Evolutionary conservation across 768 basidiomycete genomes (phyloP).

Genomic region (Ramaria sp.): DNA sequence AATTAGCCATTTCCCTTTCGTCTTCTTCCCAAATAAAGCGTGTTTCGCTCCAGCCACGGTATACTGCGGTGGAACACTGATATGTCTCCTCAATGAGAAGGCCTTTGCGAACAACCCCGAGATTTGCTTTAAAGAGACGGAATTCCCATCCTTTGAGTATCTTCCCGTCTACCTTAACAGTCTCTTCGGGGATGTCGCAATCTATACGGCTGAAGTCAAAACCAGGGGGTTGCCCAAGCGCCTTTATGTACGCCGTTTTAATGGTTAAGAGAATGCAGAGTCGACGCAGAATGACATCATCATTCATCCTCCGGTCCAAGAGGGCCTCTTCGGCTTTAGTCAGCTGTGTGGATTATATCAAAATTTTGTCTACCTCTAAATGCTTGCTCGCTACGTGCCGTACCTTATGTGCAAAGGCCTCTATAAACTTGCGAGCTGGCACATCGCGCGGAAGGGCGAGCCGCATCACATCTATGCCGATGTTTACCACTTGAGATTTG

Average conservation of each 20-base stretch:
- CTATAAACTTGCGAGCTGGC: conserved; percentile 18
- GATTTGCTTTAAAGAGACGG: conserved; percentile 61
- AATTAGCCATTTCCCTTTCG: conserved; percentile 54
- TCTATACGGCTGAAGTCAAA: conserved; percentile 78
- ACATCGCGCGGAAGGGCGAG: conserved; percentile 49
- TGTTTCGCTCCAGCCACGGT: conserved; percentile 51
- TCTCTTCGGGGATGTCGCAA: conserved; percentile 59
- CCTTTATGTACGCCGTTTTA: conserved; percentile 75
- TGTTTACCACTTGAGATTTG: conserved; percentile 65
- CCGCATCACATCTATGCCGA: conserved; percentile 71
- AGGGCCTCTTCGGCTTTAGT: conserved; percentile 42
- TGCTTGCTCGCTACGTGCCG: too few species aligned
- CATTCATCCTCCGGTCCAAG: conserved; percentile 38
- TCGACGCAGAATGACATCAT: conserved; percentile 60
- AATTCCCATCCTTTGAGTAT: conserved; percentile 79
- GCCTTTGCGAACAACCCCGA: conserved; percentile 53
- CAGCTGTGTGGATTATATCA: conserved; percentile 22
- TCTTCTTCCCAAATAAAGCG: conserved; percentile 66
- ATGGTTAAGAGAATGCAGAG: conserved; percentile 69
- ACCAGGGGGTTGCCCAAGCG: conserved; percentile 69
- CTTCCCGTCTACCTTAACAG: conserved; percentile 55
- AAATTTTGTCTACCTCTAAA: neutral
- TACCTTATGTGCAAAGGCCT: conserved; percentile 9
- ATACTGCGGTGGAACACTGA: conserved; percentile 71
- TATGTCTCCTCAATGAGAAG: conserved; percentile 54